Evolutionary conservation across 306 rosid species (phyloP), one percentile per base, ranked within the genome.

Genomic region (Prinsepia uniflora): DNA sequence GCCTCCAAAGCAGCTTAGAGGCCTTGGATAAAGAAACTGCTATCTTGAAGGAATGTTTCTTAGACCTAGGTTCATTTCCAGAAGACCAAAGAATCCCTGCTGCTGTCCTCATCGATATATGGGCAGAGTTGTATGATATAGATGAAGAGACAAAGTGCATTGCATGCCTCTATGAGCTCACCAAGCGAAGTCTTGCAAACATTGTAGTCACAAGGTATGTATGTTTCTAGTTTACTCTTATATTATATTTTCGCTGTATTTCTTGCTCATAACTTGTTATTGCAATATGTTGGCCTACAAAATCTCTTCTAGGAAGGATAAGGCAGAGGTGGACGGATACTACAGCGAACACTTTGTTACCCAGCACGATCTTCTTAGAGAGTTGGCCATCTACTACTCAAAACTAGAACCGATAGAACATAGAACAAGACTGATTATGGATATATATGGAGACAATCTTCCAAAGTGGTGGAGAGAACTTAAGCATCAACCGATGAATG

Each of bases 21-120:
- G 76, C 49, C 4, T 63, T 62, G 50, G 76, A 84, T 44, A 41
- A 75, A 8, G 46, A 78, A 4, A 77, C 63, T 71, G 53, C 24
- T 13, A 65, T 39, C 14, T 63, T 53, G 63, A 87, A 69, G 75
- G 79, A 90, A 20, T 76, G 89, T 72, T 89, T 89, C 78, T 22
- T 56, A 72, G 87, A 87, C 63, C 72, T 90, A 14, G 75, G 85
- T 71, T 78, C 75, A 20, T 90, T 90, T 79, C 96, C 91, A 8
- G 86, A 82, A 69, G 89, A 76, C 47, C 86, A 84, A 49, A 87
- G 81, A 77, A 90, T 85, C 47, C 80, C 86, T 43, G 88, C 67
- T 19, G 47, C 81, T 46, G 70, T 82, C 20, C 87, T 90, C 58
- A 67, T 90, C 61, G 94, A 88, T 76, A 84, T 87, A 54, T 86